phyloP scores from a whole-genome alignment of 164 flowering plant species.

The Tetrastigma voinierianum region DNA sequence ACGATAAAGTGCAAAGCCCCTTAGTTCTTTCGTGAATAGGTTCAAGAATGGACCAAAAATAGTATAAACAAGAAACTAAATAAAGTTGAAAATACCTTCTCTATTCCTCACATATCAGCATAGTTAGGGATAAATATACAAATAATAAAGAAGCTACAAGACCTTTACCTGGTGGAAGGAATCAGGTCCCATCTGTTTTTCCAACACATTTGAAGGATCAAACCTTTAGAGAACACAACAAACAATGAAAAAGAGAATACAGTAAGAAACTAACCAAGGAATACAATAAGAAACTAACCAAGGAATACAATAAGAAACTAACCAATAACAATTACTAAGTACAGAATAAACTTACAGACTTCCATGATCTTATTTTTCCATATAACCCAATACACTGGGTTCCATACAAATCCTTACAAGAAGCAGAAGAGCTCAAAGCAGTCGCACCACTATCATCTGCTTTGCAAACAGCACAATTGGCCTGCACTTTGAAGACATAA shows the following conservation, averaged over 20 bases:
- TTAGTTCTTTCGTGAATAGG: too few species aligned
- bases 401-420: slow-evolving; percentile 79
- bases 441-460: slow-evolving; percentile 87
- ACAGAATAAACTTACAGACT: slow-evolving; percentile 64
- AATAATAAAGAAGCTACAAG: not conserved
- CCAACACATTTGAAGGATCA: slow-evolving; percentile 90
- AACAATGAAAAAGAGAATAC: not conserved
- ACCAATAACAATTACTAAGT: not conserved
- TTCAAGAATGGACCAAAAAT: too few species aligned
- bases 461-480: slow-evolving; percentile 84
- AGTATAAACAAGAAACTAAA: too few species aligned
- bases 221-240: slow-evolving; percentile 41
- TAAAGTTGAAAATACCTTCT: not conserved
- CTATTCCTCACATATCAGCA: not conserved
- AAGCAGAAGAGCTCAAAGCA: slow-evolving; percentile 63
- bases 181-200: slow-evolving; percentile 99
- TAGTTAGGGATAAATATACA: not conserved
- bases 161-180: slow-evolving; percentile 72
- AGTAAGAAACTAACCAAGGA: not conserved
- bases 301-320: not conserved
- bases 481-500: too few species aligned
- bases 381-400: slow-evolving; percentile 78
- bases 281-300: too few species aligned
- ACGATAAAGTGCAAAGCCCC: too few species aligned
- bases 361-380: slow-evolving; percentile 94